A percentile compares a stretch with the other conserved stretches of the same genome.
phyloP scores from a whole-genome alignment of 177 flowering plant genomes.

The Telopea speciosissima region DNA sequence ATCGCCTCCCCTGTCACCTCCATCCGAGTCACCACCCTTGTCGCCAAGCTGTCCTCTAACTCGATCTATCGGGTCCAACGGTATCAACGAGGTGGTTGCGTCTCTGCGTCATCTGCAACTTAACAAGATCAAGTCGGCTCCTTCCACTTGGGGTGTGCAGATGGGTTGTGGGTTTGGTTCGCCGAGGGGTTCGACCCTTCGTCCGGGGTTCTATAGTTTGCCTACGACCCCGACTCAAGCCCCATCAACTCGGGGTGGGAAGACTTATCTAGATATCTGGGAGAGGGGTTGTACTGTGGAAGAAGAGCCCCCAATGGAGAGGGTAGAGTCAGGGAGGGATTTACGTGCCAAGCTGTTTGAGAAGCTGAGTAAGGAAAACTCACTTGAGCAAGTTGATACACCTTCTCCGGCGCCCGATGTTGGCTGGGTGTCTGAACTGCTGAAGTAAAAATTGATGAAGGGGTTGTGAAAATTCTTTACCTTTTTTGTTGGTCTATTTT shows the following conservation, averaged over 20 bases:
- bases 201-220: constrained; percentile 50
- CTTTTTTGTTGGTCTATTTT: no score
- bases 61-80: constrained; percentile 31
- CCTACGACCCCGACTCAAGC: constrained; percentile 62
- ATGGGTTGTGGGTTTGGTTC: constrained; percentile 35
- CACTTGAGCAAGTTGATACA: constrained; percentile 20
- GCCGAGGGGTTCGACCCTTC: constrained; percentile 34
- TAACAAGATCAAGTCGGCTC: constrained; percentile 35
- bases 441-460: constrained; percentile 27
- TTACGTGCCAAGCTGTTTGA: constrained; percentile 52
- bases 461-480: no score
- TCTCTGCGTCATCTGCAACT: constrained; percentile 42
- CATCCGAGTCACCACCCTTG: constrained; percentile 40
- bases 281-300: constrained; percentile 20
- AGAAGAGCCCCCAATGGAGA: constrained; percentile 63
- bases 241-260: constrained; percentile 29
- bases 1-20: constrained; percentile 22
- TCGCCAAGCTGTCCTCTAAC: constrained; percentile 36
- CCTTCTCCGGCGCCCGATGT: constrained; percentile 33
- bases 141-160: constrained; percentile 31
- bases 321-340: constrained; percentile 71
- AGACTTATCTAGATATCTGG: constrained; percentile 30
- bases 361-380: constrained; percentile 62
- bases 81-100: constrained; percentile 37
- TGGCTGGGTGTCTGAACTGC: constrained; percentile 65